Evolutionary conservation across 768 basidiomycete species (phyloP), one percentile per base, ranked within the genome.

Genomic region (Scleroderma bovista): DNA sequence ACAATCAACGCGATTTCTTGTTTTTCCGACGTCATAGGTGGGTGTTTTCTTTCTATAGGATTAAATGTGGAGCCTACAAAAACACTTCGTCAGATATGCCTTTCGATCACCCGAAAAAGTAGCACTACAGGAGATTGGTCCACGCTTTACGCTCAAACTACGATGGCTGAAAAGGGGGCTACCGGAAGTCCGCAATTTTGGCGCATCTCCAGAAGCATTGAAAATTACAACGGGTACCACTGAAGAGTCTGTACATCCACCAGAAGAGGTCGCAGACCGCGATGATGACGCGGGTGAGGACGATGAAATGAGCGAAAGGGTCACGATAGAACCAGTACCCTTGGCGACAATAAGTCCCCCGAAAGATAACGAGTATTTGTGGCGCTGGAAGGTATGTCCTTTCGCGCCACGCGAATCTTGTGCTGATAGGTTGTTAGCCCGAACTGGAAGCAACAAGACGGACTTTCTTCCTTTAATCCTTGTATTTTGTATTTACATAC

Each of bases 1-100:
- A 98, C 63, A 97, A 97, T 62, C 93, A 96, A 65, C 81, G 96
- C 42, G 96, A 99, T 71, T 99, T 98, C 69, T 70, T 99, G 50
- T 99, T 99, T 73, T 95, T 99, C 74, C 75, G 96, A 55, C 76
- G 96, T 51, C 96, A 98, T 74, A 80, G 96, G 84, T 95, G 52
- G 46, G 80, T 62, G 29, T 3, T 39, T 22, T 16, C 7, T 9
- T 40, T 53, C 7, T 47, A 53, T 26, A 23, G 34, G 31, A 7
- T 46, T 41, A 8, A 42, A 50, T 24, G 34, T 13, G 15, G 17
- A 24, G 15, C 17, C 9, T 29, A 29, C 26, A 29, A 4, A 29
- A 29, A 29, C 26, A 9, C 26, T 29, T 29, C 5, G 31, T n/a
- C 53, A 94, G 90, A 60, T 95, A 93, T 67, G 93, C 92, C 36